Evolutionary conservation across 768 basidiomycete genomes (phyloP).

Genomic region (Suillus subaureus): DNA sequence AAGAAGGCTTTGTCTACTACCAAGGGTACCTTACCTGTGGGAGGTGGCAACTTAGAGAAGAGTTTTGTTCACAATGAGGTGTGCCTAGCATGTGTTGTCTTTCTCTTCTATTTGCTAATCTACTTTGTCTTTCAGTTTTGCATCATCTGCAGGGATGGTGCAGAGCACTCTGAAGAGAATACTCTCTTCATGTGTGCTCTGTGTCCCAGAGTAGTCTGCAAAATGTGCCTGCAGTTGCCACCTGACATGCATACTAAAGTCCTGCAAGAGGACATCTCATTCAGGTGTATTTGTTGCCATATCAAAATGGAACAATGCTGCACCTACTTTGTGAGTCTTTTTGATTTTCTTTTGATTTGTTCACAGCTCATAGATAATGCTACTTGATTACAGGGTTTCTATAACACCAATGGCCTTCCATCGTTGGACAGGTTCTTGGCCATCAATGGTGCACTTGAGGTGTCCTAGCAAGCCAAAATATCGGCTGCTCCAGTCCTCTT

Average conservation of each 20-base stretch:
- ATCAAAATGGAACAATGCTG: not conserved
- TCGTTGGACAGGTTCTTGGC: not conserved
- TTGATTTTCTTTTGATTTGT: not conserved
- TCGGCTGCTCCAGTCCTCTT: no score
- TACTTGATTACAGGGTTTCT: not conserved
- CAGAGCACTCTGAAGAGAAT: not conserved
- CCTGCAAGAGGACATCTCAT: not conserved
- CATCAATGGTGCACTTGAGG: not conserved
- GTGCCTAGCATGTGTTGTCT: not conserved
- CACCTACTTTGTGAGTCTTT: constrained; percentile 5
- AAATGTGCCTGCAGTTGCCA: not conserved
- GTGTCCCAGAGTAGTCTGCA: not conserved
- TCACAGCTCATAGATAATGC: not conserved
- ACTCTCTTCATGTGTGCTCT: not conserved
- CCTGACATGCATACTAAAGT: not conserved
- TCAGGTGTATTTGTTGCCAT: not conserved
- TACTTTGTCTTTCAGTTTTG: not conserved
- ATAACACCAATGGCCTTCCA: not conserved
- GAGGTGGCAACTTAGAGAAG: not conserved
- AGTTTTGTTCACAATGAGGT: not conserved
- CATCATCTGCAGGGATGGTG: not conserved
- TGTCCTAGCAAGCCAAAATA: no score
- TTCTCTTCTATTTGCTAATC: not conserved
- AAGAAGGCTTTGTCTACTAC: not conserved
- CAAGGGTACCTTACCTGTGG: not conserved